Base-by-base conservation (phyloP, 495 filamentous ascomycete genomes). In the Schizothecium vesticola region DNA sequence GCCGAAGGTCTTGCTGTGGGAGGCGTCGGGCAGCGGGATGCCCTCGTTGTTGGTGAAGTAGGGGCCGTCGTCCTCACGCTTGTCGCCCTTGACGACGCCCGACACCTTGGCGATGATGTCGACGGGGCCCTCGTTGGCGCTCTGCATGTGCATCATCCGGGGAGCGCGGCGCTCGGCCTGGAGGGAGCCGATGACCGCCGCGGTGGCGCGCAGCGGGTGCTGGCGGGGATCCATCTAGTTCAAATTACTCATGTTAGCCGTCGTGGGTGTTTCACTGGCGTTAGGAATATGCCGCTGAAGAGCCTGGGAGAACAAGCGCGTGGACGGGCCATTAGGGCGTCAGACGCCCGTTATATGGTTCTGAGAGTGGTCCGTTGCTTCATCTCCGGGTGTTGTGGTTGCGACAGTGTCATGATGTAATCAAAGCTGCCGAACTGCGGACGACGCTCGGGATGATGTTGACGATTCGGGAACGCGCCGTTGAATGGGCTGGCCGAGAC, bases 21-120 rank as follows among this genome's bases (percentile, higher is more conserved):
- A 75, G 68, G 80, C 75, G 69, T 88, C 85, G n/a, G 85, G 86
- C 58, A 79, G 84, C 0, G 85, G 86, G 65, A 82, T 83, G 57
- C 81, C 86, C 70, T 88, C 86, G 61, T 87, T 87, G 73, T 85
- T 87, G 59, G 86, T 88, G 69, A 85, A 86, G 75, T 87, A 87
- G 0, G 80, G 74, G 4, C 72, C 80, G 69, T 87, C 81, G 63
- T 87, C 86, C 22, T 74, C 77, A 1, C 81, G 74, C 55, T 81
- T 85, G 16, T 84, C 85, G 22, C 78, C 80, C 1, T 73, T 36
- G 11, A 78, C 74, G 13, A 78, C 75, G 12, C 86, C 86, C 5
- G 86, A 80, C 16, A 87, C 75, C 73, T 86, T 85, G 6, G 84
- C 83, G 10, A 82, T 82, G 62, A 85, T 83, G 67, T 86, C 82